Evolutionary conservation across 176 grass and related monocot genomes (phyloP), one percentile per base, ranked within the genome.

Genomic region (Oryza rufipogon): DNA sequence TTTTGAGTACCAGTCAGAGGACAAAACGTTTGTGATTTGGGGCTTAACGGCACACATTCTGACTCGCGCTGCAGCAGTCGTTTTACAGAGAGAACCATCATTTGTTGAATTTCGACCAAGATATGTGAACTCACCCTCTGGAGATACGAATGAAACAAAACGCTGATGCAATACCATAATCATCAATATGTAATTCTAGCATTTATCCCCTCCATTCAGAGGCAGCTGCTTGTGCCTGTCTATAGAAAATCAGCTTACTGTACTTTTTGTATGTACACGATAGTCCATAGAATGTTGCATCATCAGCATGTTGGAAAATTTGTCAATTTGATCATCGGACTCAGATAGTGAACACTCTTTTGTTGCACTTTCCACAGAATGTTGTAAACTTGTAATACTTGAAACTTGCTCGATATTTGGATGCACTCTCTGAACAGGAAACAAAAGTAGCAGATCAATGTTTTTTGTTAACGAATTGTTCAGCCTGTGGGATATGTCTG

Each of bases 21-120:
- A 77, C 77, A 87, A 90, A 73, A 89, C 23, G 26, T 95, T 92
- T 84, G 72, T 98, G 69, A 98, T 98, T 44, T 98, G 96, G 96
- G 96, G 96, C 25, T 54, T 98, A 80, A 98, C 96, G 12, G 96
- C 96, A 5, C 78, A 85, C 81, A 95, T 98, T 51, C 33, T 98
- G 64, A 94, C 91, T n/a, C 93, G 93, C 17, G 91, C 89, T 0
- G 96, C 96, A 52, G 88, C 96, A 60, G 66, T 95, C 36, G 56
- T 98, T 74, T 87, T 90, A 70, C 80, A 81, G 78, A 89, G 87
- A 52, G 58, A 90, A 26, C 96, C 93, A 86, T 92, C 91, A 15
- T 98, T 95, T 38, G 2, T 3, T 3, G 91, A 95, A 77, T 87
- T 83, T 69, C 80, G 84, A 63, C 74, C 61, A 64, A 58, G 12